Base-by-base conservation (phyloP, 176 grass and related monocot genomes). In the Metroxylon sagu region DNA sequence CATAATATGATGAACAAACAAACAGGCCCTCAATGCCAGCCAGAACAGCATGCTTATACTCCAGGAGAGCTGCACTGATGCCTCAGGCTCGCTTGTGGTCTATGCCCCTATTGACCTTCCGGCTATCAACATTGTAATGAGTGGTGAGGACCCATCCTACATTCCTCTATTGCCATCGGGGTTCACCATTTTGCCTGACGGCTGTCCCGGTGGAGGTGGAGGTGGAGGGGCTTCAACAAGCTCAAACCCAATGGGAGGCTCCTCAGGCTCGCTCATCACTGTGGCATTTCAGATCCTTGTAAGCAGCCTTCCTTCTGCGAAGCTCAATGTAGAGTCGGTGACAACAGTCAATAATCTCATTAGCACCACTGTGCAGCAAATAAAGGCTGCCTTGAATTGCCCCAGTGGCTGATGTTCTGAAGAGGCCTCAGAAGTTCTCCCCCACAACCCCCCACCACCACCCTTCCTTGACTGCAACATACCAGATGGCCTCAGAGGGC, bases 201-300 rank as follows among this genome's bases (percentile, higher is more conserved):
- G 79, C 4, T 71, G 76, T 19, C 18, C 70, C 4, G 62, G 29
- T 50, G 53, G 63, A 17, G 50, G 29, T 50, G 53, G 63, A 17
- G 50, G 50, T 1, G 43, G 56, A 0, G 57, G 31, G 6, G 69
- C 29, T 3, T 64, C 87, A 10, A 85, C 87, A 52, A 78, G 76
- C 50, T 83, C 78, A 48, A 31, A 56, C 61, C 69, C n/a, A 18
- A 49, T 54, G 50, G 35, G 35, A 14, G 35, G 35, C 35, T 43
- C 35, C 35, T 43, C 60, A 0, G 87, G 87, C 10, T 90, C 87
- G 12, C 68, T 90, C n/a, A 70, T 90, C 53, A 90, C 88, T 1
- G 82, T 91, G 67, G 88, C 83, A 25, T 91, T 91, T 54, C 83
- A 83, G 76, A 86, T 91, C 65, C 72, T 91, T 28, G 79, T 85